Evolutionary conservation across 192 early-diverging fungal genomes (phyloP).

Genomic region (Mortierella antarctica): DNA sequence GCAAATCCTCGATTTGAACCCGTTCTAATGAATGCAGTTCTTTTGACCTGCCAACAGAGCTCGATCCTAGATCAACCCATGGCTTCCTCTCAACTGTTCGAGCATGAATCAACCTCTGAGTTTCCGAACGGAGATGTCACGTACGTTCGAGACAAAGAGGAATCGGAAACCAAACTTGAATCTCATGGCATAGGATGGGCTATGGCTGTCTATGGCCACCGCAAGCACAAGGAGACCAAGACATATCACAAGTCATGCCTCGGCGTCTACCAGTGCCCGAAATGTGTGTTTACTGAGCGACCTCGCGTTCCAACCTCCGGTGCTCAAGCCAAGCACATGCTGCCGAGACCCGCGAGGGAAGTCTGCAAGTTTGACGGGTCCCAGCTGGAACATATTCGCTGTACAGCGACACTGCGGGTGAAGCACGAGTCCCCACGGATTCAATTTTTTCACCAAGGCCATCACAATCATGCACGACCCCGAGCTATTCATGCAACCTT

Average conservation of each 20-base stretch:
- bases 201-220: slow-evolving; percentile 14
- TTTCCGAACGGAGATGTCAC: slow-evolving; percentile 5
- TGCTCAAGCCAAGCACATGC: not conserved
- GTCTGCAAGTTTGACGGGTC: not conserved
- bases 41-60: too few relatives aligned
- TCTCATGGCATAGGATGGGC: slow-evolving; percentile 3
- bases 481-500: too few relatives aligned
- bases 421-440: not conserved
- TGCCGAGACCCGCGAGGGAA: not conserved
- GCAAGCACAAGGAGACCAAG: not conserved
- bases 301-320: not conserved
- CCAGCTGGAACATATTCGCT: not conserved
- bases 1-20: too few relatives aligned
- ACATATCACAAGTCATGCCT: slow-evolving; percentile 7
- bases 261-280: slow-evolving; percentile 8
- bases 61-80: too few relatives aligned
- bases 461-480: not conserved
- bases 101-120: not conserved
- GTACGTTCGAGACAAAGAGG: not conserved
- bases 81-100: not conserved
- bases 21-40: too few relatives aligned
- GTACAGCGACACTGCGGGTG: not conserved
- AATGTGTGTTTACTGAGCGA: not conserved
- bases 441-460: not conserved
- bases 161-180: not conserved